These are phyloP conservation scores for Cercospora sp. DNA, from an alignment of 2,329 filamentous ascomycete species.

Conservation along the genomic window DNA sequence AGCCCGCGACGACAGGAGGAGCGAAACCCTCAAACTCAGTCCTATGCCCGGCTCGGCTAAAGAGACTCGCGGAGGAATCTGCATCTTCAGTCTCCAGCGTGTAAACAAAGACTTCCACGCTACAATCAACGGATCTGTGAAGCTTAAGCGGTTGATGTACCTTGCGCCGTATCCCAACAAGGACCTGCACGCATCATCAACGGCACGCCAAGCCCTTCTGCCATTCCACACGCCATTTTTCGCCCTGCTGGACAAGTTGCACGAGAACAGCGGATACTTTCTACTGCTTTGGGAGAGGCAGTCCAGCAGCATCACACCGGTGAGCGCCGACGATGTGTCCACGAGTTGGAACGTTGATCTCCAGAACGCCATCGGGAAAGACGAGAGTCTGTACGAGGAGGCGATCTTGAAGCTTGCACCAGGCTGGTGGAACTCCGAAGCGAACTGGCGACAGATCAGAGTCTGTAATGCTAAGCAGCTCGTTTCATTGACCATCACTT, in stretches of 20 bases:
- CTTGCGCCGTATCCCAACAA: neutral
- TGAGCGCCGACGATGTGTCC: too few species aligned
- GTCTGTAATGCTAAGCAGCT: neutral
- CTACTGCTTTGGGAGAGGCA: neutral
- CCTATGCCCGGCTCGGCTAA: neutral
- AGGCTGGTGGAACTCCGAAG: neutral
- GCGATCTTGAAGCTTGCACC: neutral
- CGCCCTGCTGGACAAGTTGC: neutral
- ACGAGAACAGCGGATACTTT: neutral
- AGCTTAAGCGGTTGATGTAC: conserved; percentile 2
- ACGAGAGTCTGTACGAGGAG: neutral
- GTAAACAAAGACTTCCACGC: conserved; percentile 2
- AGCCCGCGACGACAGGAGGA: neutral
- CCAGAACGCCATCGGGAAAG: neutral
- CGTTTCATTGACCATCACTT: neutral
- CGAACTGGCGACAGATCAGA: neutral
- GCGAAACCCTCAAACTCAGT: neutral
- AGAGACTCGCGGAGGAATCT: neutral
- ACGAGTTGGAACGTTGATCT: neutral
- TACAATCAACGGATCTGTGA: neutral
- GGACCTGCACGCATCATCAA: neutral
- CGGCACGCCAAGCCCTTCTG: neutral
- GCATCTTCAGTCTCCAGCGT: neutral
- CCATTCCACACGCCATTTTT: neutral
- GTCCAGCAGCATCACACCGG: neutral